Evolutionary conservation across 805 yeast genomes (phyloP).

Genomic region (Candida mattraensis): DNA sequence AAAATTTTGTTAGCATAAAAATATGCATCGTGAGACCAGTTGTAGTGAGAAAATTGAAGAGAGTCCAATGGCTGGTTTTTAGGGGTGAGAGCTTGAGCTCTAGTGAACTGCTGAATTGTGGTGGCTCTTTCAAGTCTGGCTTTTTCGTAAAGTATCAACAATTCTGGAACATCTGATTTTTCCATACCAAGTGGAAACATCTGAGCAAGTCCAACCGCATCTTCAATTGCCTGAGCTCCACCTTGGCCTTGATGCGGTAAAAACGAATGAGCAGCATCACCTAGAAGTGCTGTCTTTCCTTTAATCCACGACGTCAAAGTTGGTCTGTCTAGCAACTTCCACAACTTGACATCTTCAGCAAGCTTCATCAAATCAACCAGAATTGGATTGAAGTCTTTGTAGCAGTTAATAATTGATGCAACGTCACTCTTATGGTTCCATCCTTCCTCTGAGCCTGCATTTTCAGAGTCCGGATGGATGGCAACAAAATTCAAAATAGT

Average conservation of each 20-base stretch:
- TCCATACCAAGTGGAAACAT: constrained; percentile 50
- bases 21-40: constrained; percentile 12
- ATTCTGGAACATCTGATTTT: constrained; percentile 7
- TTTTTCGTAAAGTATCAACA: constrained; percentile 25
- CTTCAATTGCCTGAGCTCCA: constrained; percentile 20
- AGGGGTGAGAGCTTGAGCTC: constrained; percentile 7
- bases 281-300: constrained; percentile 33
- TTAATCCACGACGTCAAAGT: constrained; percentile 24
- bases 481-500: constrained; percentile 7
- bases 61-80: constrained; percentile 5
- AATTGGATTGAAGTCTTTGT: constrained; percentile 19
- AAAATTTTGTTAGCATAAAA: constrained; percentile 9
- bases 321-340: constrained; percentile 27
- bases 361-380: constrained; percentile 21
- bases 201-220: constrained; percentile 25
- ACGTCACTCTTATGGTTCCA: constrained; percentile 25
- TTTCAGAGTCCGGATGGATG: constrained; percentile 8
- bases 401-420: constrained; percentile 15
- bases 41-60: constrained; percentile 6
- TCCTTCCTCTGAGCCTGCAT: constrained; percentile 12
- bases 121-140: constrained; percentile 32
- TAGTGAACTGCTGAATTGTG: constrained; percentile 22
- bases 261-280: constrained; percentile 38
- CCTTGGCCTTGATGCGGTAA: constrained; percentile 24
- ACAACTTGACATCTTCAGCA: constrained; percentile 28